Base-by-base conservation (phyloP, 2,329 filamentous ascomycete species). In the Tolypocladium nubicola region DNA sequence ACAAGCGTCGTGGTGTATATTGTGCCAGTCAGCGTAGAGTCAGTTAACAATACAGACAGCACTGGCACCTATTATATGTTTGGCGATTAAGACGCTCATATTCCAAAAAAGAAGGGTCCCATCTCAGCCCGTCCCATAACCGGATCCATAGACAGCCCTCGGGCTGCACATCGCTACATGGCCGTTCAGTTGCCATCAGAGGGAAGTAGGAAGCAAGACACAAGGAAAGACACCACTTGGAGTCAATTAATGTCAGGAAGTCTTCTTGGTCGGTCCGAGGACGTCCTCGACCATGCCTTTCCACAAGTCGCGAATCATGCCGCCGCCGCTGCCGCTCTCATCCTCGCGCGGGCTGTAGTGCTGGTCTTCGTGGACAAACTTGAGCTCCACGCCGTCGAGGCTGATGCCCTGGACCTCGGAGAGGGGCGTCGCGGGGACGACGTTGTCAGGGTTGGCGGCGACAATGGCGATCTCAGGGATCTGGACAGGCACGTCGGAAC, bases 361-460 rank as follows among this genome's bases (percentile, higher is more conserved):
- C 60, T 65, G 43, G 21, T 38, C 58, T 39, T 74, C 70, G 60
- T 82, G 77, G 11, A 72, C 72, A 63, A 81, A 79, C 66, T 79
- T 79, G 55, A 85, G 72, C 67, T 82, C 77, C 7, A 81, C 73
- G 52, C 81, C 76, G 66, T 84, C 81, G 9, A 83, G 65, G 52
- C 77, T 76, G 63, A 83, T 77, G n/a, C 76, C 76, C 64, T 84
- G 80, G n/a, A 85, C 75, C 65, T 81, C 79, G 10, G 79, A 80
- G 58, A 86, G 70, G 5, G 81, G 76, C 6, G 76, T 73, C 2
- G 76, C 74, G 4, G 80, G 73, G 4, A 77, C 67, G 35, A 83
- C 79, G 49, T 71, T 70, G 23, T 80, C 80, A 0, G 83, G 82
- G 70, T 84, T 72, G 8, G 77, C 75, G 13, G 82, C 83, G 35